phyloP scores from a whole-genome alignment of 2,329 filamentous ascomycete genomes.

The Talaromyces sp. region DNA sequence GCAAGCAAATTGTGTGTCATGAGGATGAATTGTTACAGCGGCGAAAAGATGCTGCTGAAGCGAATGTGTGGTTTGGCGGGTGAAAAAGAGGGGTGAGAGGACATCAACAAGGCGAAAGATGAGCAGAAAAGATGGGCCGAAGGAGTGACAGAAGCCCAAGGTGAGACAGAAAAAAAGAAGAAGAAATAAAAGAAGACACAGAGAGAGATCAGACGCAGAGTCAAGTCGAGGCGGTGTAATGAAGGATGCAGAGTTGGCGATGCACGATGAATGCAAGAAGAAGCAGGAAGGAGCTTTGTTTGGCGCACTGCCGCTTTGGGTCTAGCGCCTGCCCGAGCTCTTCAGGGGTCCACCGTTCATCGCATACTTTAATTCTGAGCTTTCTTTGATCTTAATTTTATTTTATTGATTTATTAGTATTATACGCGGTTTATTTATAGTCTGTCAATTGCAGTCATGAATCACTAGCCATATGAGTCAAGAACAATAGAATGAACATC shows the following conservation, averaged over 20 bases:
- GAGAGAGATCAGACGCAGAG: background rate
- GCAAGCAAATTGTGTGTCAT: background rate
- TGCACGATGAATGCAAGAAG: background rate
- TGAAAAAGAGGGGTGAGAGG: background rate
- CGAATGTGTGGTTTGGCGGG: background rate
- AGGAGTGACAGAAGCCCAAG: background rate
- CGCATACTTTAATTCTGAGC: background rate
- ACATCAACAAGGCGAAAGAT: background rate
- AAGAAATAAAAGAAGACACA: background rate
- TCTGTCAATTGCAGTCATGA: no score
- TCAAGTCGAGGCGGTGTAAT: background rate
- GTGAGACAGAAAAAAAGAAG: background rate
- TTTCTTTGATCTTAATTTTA: background rate
- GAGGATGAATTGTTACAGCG: background rate
- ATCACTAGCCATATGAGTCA: no score
- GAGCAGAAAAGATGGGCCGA: background rate
- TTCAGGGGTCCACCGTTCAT: background rate
- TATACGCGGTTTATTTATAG: background rate
- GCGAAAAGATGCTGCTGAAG: background rate
- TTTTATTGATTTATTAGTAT: background rate
- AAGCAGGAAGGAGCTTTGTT: background rate
- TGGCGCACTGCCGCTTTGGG: background rate
- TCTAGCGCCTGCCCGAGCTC: background rate
- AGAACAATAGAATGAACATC: background rate
- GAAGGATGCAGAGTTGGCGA: background rate